Conservation (phyloP, 2,329 filamentous ascomycete genomes). For the Byssochlamys sp. region DNA sequence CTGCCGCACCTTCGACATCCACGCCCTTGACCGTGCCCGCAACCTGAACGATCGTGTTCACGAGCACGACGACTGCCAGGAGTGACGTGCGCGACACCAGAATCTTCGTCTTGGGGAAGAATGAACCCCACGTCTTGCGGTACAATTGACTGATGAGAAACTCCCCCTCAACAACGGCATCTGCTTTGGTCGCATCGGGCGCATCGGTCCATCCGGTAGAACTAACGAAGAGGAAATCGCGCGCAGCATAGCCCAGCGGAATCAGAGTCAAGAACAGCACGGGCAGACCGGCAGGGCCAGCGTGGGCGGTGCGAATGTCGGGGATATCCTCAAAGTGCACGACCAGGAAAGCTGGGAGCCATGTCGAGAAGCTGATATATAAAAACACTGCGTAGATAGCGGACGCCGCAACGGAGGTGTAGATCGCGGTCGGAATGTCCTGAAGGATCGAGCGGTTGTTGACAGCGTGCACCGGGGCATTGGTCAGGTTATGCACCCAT, state of each 20-base stretch:
- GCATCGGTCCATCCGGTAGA: slow-evolving; percentile 37
- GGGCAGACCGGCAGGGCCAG: slow-evolving; percentile 46
- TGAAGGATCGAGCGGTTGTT: slow-evolving; percentile 56
- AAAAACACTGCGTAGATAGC: slow-evolving; percentile 66
- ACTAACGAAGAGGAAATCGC: slow-evolving; percentile 62
- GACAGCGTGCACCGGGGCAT: slow-evolving; percentile 33
- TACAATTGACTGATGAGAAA: slow-evolving; percentile 61
- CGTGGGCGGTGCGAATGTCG: slow-evolving; percentile 58
- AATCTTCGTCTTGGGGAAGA: slow-evolving; percentile 50
- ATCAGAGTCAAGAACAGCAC: slow-evolving; percentile 45
- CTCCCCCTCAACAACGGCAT: slow-evolving; percentile 54
- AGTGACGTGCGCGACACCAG: slow-evolving; percentile 54
- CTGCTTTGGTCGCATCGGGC: slow-evolving; percentile 41
- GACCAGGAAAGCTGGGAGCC: slow-evolving; percentile 63
- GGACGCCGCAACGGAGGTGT: slow-evolving; percentile 59
- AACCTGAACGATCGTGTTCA: slow-evolving; percentile 56
- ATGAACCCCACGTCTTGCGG: slow-evolving; percentile 51
- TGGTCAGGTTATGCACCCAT: slow-evolving; percentile 50
- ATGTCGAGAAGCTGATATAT: slow-evolving; percentile 58
- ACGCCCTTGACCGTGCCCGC: slow-evolving; percentile 60
- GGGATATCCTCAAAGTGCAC: slow-evolving; percentile 63
- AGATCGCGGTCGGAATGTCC: slow-evolving; percentile 53
- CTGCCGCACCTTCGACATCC: slow-evolving; percentile 57
- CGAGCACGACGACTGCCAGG: slow-evolving; percentile 36
- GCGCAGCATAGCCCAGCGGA: slow-evolving; percentile 61